Evolutionary conservation across 2,329 filamentous ascomycete species (phyloP), one percentile per base, ranked within the genome.

Genomic region (Epichloe sp.): DNA sequence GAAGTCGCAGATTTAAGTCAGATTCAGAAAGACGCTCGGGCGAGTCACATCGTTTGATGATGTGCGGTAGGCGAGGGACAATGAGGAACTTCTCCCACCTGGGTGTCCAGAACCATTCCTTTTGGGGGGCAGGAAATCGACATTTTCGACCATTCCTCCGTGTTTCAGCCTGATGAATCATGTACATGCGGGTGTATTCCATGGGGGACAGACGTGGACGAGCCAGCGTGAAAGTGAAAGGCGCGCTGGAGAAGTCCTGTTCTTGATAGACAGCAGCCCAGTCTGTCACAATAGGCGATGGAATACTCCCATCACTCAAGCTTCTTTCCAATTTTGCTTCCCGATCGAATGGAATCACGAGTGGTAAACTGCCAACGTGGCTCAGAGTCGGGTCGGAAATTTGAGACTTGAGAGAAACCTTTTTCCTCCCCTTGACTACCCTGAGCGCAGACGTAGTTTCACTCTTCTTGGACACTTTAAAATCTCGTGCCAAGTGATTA

Each of bases 151-250:
- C 48, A 7, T 64, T 58, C n/a, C 53, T 59, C 15, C 61, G 57
- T 12, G 63, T 58, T 14, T 54, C 51, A 5, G 63, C 59, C 43
- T 66, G 62, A 44, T 68, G 63, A 2, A 71, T 52, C 36, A 68
- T 58, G 45, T 65, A 68, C 5, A 62, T 55, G 7, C 69, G 62
- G 8, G 60, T 52, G 46, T 71, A 71, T 43, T 71, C 69, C 66
- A 71, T 69, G 1, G 67, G 66, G 1, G 68, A 69, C 4, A 71
- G 47, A 0, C 67, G 62, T 0, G 67, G 65, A 19, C 19, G 44
- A 23, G 45, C 49, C 15, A 53, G 12, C 5, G 37, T 14, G 14
- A 49, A 47, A 4, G 26, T 11, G 7, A 46, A 35, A 14, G 41
- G 50, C 8, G 52, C 10, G 17, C 47, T 50, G 8, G 46, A 11